Evolutionary conservation across 768 basidiomycete genomes (phyloP).

Genomic region (Chalciporus sphaerocephalus): DNA sequence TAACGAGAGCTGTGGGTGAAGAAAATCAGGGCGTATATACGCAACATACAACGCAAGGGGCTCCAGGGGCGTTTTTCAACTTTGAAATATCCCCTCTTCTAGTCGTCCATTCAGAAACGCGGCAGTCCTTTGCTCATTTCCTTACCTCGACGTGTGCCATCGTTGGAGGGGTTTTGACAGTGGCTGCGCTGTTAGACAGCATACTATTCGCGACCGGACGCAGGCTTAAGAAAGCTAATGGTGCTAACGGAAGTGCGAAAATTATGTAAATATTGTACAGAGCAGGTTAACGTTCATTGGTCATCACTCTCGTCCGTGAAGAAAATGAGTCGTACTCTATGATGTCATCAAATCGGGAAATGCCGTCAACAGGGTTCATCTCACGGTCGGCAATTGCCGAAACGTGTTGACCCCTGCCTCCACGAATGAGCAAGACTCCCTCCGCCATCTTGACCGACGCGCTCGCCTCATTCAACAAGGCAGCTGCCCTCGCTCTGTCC

Average conservation of each 20-base stretch:
- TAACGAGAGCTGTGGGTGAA: conserved; percentile 57
- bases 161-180: conserved; percentile 93
- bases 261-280: conserved; percentile 26
- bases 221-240: conserved; percentile 59
- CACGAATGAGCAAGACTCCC: conserved; percentile 31
- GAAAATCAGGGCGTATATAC: conserved; percentile 63
- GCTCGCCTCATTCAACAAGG: conserved; percentile 37
- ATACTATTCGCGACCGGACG: conserved; percentile 79
- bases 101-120: conserved; percentile 83
- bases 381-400: conserved; percentile 22
- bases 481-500: conserved; percentile 42
- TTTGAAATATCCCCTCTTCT: conserved; percentile 97
- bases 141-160: conserved; percentile 97
- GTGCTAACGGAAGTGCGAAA: conserved; percentile 28
- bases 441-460: conserved; percentile 40
- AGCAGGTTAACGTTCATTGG: no score
- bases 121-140: conserved; percentile 97
- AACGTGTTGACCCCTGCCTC: conserved; percentile 10
- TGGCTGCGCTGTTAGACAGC: conserved; percentile 85
- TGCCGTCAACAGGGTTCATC: conserved; percentile 1
- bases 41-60: conserved; percentile 67
- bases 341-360: no score
- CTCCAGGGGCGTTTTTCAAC: conserved; percentile 89
- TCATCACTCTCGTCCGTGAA: no score
- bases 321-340: no score